Conservation (phyloP, 192 early-diverging fungal species). For the Coemansia sp. region DNA sequence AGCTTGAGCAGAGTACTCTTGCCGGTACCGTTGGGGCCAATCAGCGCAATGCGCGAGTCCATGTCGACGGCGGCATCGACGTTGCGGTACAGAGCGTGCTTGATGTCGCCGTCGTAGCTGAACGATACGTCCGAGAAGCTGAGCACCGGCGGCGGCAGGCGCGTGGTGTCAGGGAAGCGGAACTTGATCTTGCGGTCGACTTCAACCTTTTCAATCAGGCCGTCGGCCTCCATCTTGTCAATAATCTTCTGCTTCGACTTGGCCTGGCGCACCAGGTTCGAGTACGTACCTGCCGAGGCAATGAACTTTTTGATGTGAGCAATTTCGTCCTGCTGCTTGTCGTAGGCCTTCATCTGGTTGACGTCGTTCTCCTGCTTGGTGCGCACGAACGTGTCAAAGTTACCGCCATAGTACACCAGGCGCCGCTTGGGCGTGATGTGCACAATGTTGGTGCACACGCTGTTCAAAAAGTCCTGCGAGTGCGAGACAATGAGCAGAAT, state of each 20-base stretch:
- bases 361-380: conserved; percentile 93
- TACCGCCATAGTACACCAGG: conserved; percentile 93
- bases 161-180: conserved; percentile 80
- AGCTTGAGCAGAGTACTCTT: conserved; percentile 98
- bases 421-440: conserved; percentile 88
- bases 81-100: conserved; percentile 83
- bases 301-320: conserved; percentile 99
- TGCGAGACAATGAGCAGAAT: conserved; percentile 89
- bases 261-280: conserved; percentile 97
- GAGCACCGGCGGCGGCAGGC: conserved; percentile 93
- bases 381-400: conserved; percentile 95
- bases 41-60: conserved; percentile 97
- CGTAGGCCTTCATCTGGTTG: conserved; percentile 99
- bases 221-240: conserved; percentile 99
- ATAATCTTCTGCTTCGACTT: conserved; percentile 99
- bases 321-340: conserved; percentile 99
- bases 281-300: conserved; percentile 97
- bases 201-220: conserved; percentile 94
- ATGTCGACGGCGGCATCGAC: conserved; percentile 95
- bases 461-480: conserved; percentile 95
- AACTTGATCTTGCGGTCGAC: conserved; percentile 75
- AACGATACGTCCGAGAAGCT: conserved; percentile 91
- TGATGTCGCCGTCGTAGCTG: conserved; percentile 81
- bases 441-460: conserved; percentile 94
- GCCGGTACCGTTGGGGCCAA: conserved; percentile 93